phyloP scores from a whole-genome alignment of 306 rosid genomes.

The Sicyos baderoa region DNA sequence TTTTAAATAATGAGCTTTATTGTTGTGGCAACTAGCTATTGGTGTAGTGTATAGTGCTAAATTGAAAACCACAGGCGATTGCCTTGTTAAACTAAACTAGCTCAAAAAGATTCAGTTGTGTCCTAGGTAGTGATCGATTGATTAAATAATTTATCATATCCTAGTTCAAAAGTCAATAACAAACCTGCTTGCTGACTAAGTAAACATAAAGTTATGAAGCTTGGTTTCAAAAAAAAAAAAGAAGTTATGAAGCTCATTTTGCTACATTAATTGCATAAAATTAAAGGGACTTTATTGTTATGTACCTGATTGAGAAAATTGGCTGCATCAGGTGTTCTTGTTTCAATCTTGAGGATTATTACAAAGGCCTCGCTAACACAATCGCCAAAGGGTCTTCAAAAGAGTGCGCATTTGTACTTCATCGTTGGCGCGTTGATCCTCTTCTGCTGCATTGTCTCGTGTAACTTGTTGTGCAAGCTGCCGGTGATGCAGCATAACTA shows the following conservation, averaged over 20 bases:
- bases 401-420: slow-evolving; percentile 84
- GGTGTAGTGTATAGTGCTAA: background rate
- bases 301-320: slow-evolving; percentile 1
- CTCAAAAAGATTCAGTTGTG: background rate
- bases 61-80: slow-evolving; percentile 11
- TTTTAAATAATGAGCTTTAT: slow-evolving; percentile 18
- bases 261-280: background rate
- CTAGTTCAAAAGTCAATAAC: no score
- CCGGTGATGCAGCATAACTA: slow-evolving; percentile 60
- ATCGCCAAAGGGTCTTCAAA: slow-evolving; percentile 62
- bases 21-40: slow-evolving; percentile 16
- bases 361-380: slow-evolving; percentile 78
- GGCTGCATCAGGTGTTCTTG: slow-evolving; percentile 48
- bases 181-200: no score
- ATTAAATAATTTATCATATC: no score
- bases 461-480: slow-evolving; percentile 64
- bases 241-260: no score
- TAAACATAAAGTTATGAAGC: no score
- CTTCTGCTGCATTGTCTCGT: slow-evolving; percentile 56
- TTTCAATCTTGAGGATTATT: slow-evolving; percentile 69
- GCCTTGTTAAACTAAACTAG: background rate
- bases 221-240: no score
- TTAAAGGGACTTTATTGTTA: background rate
- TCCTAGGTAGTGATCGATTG: no score
- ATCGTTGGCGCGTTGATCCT: slow-evolving; percentile 53